Percentiles rank a stretch among this genome's conserved stretches.
phyloP scores from a whole-genome alignment of 805 yeast genomes.

The Saturnispora dispora region DNA sequence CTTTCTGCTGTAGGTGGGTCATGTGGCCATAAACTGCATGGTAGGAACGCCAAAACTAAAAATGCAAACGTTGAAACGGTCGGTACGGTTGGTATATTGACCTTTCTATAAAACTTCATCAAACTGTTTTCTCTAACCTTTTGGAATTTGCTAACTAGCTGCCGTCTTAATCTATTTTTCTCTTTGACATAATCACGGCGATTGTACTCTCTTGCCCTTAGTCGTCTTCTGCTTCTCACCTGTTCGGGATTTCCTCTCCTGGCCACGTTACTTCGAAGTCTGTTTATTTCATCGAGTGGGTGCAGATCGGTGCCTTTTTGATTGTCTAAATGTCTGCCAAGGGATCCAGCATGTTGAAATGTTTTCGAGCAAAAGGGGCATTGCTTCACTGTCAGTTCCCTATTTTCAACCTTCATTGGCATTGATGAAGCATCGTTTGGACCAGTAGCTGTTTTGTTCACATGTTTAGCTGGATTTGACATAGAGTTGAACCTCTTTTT shows the following conservation, averaged over 20 bases:
- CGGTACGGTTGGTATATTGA: conserved; percentile 33
- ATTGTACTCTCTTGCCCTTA: conserved; percentile 36
- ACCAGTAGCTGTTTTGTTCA: background rate
- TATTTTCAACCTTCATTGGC: background rate
- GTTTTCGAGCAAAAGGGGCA: conserved; percentile 44
- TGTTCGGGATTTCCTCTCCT: conserved; percentile 41
- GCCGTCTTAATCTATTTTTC: conserved; percentile 37
- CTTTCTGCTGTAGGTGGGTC: conserved; percentile 44
- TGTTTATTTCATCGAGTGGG: conserved; percentile 40
- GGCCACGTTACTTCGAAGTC: conserved; percentile 39
- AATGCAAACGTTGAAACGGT: conserved; percentile 41
- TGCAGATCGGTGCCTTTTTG: conserved; percentile 45
- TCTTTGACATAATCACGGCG: conserved; percentile 40
- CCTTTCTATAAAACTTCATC: conserved; percentile 27
- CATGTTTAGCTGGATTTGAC: background rate
- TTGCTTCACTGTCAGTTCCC: background rate
- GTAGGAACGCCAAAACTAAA: conserved; percentile 37
- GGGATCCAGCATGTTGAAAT: conserved; percentile 49
- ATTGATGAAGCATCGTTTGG: background rate
- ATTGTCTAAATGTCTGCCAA: conserved; percentile 51
- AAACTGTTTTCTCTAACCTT: conserved; percentile 32
- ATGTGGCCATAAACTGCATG: conserved; percentile 41
- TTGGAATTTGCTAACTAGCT: conserved; percentile 32
- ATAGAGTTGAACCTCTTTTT: background rate
- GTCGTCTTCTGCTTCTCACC: conserved; percentile 32